Evolutionary conservation across 345 rosid genomes (phyloP), one percentile per base, ranked within the genome.

Genomic region (Kernera saxatilis): DNA sequence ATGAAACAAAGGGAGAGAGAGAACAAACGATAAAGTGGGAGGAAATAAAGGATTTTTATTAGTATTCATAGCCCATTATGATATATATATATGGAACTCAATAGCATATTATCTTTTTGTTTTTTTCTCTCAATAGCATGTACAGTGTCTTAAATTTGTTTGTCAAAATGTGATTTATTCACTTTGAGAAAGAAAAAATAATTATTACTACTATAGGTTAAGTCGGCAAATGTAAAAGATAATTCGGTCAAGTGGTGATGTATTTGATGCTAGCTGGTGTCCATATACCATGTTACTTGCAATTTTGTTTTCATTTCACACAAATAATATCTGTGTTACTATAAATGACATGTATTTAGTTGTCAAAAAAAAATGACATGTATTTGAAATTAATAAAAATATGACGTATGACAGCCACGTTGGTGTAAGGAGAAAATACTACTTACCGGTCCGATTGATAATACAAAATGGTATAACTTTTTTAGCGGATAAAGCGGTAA

Each of bases 21-120:
- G n/a, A 44, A 53, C 18, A 62, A 63, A 63, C 45, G 27, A 57
- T 23, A 68, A 68, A 40, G 53, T 15, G 8, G 8, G 8, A 19
- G 0, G 23, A 55, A 58, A 62, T 21, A 40, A 21, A 71, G 12
- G 53, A 22, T 43, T 22, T 15, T 50, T 32, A 22, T 15, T 21
- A n/a, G 22, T 48, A 36, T 22, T 58, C 75, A 60, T 19, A 60
- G 13, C 52, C 50, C 67, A 49, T 70, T 71, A 71, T 71, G 43
- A 60, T 5, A 37, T 60, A 19, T 60, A 60, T 5, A 37, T 60
- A 19, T 60, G 41, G 40, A 70, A 37, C 18, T 59, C 13, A 37
- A 43, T 49, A 48, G 5, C 44, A 14, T 39, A 26, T 37, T 37
- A 19, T 17, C 37, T 2, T 26, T 36, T 15, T 36, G 23, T 30